phyloP scores from a whole-genome alignment of 1,284 basidiomycete genomes.

The Ceratobasidium sp. region DNA sequence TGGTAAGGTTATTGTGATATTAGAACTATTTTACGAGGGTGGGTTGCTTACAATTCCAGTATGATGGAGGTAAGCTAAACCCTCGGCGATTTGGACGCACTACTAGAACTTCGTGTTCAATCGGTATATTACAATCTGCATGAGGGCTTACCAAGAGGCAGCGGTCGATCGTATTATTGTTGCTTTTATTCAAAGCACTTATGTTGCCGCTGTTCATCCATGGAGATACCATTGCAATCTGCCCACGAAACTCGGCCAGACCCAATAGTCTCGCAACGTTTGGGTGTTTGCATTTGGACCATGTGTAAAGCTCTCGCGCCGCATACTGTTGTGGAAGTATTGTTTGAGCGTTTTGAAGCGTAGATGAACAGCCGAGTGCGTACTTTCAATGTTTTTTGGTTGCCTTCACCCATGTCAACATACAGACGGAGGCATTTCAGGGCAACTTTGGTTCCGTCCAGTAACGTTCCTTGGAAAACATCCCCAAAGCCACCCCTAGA shows the following conservation, averaged over 20 bases:
- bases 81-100: constrained; percentile 28
- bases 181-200: neutral
- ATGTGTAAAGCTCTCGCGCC: constrained; percentile 24
- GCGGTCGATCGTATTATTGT: neutral
- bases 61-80: constrained; percentile 10
- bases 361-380: neutral
- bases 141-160: neutral
- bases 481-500: constrained; percentile 16
- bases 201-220: constrained; percentile 27
- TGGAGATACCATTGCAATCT: constrained; percentile 33
- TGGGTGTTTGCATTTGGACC: constrained; percentile 19
- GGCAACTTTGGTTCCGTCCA: neutral
- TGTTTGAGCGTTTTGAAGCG: neutral
- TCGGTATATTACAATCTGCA: neutral
- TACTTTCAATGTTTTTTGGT: constrained; percentile 3
- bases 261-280: constrained; percentile 22
- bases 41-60: constrained; percentile 19
- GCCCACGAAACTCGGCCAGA: constrained; percentile 20
- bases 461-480: neutral
- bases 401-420: neutral
- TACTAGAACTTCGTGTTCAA: neutral
- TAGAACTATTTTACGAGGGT: neutral
- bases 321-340: neutral
- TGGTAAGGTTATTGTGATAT: neutral
- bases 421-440: constrained; percentile 9